A percentile compares a stretch with the other conserved stretches of the same genome.
Conservation (phyloP, 352 stramenopile genomes). For the Globisporangium perplexum region DNA sequence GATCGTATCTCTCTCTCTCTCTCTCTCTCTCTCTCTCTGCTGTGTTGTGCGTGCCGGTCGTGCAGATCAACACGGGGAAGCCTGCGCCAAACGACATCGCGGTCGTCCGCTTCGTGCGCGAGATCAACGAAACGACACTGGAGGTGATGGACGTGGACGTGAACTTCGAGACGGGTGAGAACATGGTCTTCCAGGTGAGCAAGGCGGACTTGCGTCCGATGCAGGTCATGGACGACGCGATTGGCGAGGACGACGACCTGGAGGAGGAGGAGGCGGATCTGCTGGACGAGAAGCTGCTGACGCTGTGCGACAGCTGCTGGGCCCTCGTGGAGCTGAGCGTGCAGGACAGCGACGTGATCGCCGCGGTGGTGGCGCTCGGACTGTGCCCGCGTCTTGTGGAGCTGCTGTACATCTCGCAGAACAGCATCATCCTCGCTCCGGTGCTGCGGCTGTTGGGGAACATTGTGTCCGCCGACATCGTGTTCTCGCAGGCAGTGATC, state of each 20-base stretch:
- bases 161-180: constrained; percentile 86
- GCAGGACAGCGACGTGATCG: constrained; percentile 60
- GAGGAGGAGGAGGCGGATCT: constrained; percentile 67
- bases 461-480: constrained; percentile 77
- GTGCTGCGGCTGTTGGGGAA: constrained; percentile 76
- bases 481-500: constrained; percentile 69
- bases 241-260: constrained; percentile 69
- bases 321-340: constrained; percentile 77
- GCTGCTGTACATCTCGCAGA: constrained; percentile 79
- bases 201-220: constrained; percentile 57
- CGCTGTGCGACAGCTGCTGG: constrained; percentile 83
- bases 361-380: constrained; percentile 49
- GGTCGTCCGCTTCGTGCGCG: constrained; percentile 74
- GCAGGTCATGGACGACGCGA: constrained; percentile 76
- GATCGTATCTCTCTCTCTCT: no score
- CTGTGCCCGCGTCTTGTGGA: constrained; percentile 74
- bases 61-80: constrained; percentile 67
- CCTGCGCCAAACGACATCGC: constrained; percentile 79
- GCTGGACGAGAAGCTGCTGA: constrained; percentile 82
- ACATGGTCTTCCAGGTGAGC: constrained; percentile 68
- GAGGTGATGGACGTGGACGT: constrained; percentile 86
- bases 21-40: background rate
- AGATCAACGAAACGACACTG: constrained; percentile 65
- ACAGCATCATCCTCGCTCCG: constrained; percentile 73
- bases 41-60: constrained; percentile 1